Evolutionary conservation across 192 early-diverging fungal genomes (phyloP), one percentile per base, ranked within the genome.

Genomic region (Coemansia sp.): DNA sequence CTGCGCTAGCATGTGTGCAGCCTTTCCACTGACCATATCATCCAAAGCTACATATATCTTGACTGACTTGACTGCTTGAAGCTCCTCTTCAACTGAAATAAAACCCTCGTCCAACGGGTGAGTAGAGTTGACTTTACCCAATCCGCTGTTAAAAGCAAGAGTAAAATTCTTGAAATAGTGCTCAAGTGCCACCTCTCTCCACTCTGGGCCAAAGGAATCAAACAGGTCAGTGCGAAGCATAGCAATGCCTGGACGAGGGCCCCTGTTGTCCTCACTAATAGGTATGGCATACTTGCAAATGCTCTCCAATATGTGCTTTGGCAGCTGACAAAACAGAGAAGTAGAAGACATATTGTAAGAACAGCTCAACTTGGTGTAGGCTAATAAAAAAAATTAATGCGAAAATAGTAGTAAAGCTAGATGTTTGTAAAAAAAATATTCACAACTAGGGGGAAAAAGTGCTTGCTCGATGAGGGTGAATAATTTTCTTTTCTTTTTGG

Each of bases 281-380:
- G 54, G 54, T 29, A 55, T 55, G 54, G 13, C 44, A n/a, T 46
- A 18, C 44, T 46, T 46, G 44, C 44, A 46, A 46, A 46, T 46
- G 15, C 13, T 18, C 44, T 46, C 18, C 44, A 46, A 18, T 18
- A 46, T 1, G 15, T 18, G 5, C 44, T 46, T 46, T 46, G 44
- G 44, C 3, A 46, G 44, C 44, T 46, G 44, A 15, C 18, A 6
- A 46, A 46, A 46, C 44, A 6, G 44, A 46, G 15, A 18, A 46
- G 0, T 1, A 6, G 16, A 46, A 2, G 44, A n/a, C 44, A 46
- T 46, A 16, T 46, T 46, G 22, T 24, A 57, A 57, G 22, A 57
- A 57, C 27, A 15, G 3, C 11, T 29, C n/a, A 55, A 29, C 2
- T 20, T 57, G 44, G 44, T 18, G 6, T 36, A 36, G 36, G 36